Evolutionary conservation across 2,329 filamentous ascomycete genomes (phyloP).

Genomic region (Microdochium trichocladiopsis): DNA sequence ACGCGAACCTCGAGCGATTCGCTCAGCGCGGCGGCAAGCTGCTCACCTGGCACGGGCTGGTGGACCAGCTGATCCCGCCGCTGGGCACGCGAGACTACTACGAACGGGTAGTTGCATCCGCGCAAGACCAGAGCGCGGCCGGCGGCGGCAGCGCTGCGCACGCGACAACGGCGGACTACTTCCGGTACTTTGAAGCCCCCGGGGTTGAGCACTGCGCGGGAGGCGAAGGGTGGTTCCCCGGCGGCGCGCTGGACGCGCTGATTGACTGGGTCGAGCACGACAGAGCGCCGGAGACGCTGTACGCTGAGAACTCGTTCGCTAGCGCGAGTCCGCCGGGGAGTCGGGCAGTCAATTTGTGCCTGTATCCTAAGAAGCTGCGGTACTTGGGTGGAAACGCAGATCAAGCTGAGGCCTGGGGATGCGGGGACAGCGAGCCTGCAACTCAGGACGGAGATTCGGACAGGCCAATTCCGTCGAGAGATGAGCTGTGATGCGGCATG

Average conservation of each 20-base stretch:
- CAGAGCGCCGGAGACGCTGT: background rate
- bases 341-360: background rate
- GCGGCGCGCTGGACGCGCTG: background rate
- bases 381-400: background rate
- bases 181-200: background rate
- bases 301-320: background rate
- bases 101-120: background rate
- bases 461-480: too few relatives aligned
- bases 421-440: background rate
- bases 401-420: background rate
- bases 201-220: background rate
- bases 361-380: background rate
- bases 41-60: conserved; percentile 32
- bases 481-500: too few relatives aligned
- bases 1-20: conserved; percentile 19
- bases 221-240: background rate
- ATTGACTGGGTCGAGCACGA: background rate
- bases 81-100: background rate
- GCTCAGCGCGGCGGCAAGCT: conserved; percentile 28
- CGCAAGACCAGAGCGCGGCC: background rate
- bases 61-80: conserved; percentile 20
- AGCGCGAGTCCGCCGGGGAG: background rate
- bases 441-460: too few relatives aligned
- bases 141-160: background rate
- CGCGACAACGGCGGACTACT: background rate